These are phyloP conservation scores for Dothistroma septosporum DNA, from an alignment of 2,329 filamentous ascomycete genomes.

Conservation along the genomic window DNA sequence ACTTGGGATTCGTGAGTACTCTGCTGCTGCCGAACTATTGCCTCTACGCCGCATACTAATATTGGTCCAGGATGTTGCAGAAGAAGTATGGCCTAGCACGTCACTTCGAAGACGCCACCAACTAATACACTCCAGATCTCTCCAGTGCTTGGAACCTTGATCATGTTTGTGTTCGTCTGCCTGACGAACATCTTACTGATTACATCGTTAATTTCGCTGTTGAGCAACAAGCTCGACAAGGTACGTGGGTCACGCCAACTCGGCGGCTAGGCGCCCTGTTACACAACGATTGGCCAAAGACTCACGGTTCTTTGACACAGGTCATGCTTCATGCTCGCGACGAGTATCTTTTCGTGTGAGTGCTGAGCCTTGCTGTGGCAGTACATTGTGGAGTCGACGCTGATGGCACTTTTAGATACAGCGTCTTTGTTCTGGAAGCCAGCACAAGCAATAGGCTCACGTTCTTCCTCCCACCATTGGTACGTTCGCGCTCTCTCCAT, in stretches of 20 bases:
- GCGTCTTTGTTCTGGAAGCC: constrained; percentile 53
- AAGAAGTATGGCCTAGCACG: constrained; percentile 35
- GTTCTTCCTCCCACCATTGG: constrained; percentile 47
- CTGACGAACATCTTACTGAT: constrained; percentile 74
- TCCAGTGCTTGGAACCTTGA: constrained; percentile 48
- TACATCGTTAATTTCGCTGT: constrained; percentile 52
- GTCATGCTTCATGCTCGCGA: constrained; percentile 62
- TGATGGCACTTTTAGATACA: constrained; percentile 41
- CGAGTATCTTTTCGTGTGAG: constrained; percentile 74
- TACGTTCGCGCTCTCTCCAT: constrained; percentile 22
- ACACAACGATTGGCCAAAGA: constrained; percentile 33
- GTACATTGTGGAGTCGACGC: constrained; percentile 16
- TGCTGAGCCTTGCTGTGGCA: constrained; percentile 37
- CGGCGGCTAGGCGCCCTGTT: constrained; percentile 23
- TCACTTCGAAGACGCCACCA: constrained; percentile 6
- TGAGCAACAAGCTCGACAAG: constrained; percentile 24
- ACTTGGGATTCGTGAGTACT: constrained; percentile 65
- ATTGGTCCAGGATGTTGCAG: constrained; percentile 41
- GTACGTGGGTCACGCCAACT: constrained; percentile 18
- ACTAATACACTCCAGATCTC: constrained; percentile 36
- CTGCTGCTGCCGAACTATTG: background rate
- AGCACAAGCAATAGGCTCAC: constrained; percentile 47
- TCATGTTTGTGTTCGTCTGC: constrained; percentile 68
- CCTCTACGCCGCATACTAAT: constrained; percentile 10
- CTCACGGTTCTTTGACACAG: constrained; percentile 26